phyloP scores from a whole-genome alignment of 2,329 filamentous ascomycete genomes.

The Xylaria sp. region DNA sequence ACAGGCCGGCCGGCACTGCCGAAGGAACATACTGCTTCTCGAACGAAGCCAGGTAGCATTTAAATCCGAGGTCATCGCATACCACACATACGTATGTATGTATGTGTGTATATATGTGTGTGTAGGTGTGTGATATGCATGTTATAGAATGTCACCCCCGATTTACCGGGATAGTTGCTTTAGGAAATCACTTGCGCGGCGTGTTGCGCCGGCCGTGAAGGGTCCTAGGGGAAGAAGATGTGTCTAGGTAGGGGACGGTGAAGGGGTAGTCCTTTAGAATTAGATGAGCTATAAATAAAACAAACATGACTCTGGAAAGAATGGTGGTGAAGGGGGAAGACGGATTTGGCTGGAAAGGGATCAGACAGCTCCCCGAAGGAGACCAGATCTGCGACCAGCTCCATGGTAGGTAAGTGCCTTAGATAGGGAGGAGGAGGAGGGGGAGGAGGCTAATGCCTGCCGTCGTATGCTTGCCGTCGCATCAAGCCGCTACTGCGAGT shows the following conservation, averaged over 20 bases:
- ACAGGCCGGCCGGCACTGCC: background rate
- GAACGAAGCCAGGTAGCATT: background rate
- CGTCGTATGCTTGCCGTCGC: slow-evolving; percentile 15
- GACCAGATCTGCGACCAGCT: slow-evolving; percentile 17
- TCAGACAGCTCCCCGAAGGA: slow-evolving; percentile 16
- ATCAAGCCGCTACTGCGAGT: slow-evolving; percentile 23
- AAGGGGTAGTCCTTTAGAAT: background rate
- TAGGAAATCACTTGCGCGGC: no score
- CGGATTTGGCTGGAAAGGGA: slow-evolving; percentile 17
- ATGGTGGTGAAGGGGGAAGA: no score
- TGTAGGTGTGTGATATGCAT: no score
- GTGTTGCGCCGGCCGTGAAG: no score
- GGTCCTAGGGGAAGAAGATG: no score
- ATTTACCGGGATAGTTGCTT: no score
- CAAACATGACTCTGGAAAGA: background rate
- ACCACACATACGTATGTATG: no score
- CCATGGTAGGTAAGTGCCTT: no score
- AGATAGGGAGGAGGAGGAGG: no score
- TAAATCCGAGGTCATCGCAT: background rate
- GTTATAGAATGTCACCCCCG: no score
- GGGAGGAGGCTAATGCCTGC: slow-evolving; percentile 2
- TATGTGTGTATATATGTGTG: background rate
- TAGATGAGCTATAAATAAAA: background rate
- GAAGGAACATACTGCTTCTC: background rate
- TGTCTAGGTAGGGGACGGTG: no score